Percentiles rank a stretch among this genome's conserved stretches.
These are phyloP conservation scores for Phytophthora hybrid DNA, from an alignment of 352 stramenopile species.

Conservation along the genomic window DNA sequence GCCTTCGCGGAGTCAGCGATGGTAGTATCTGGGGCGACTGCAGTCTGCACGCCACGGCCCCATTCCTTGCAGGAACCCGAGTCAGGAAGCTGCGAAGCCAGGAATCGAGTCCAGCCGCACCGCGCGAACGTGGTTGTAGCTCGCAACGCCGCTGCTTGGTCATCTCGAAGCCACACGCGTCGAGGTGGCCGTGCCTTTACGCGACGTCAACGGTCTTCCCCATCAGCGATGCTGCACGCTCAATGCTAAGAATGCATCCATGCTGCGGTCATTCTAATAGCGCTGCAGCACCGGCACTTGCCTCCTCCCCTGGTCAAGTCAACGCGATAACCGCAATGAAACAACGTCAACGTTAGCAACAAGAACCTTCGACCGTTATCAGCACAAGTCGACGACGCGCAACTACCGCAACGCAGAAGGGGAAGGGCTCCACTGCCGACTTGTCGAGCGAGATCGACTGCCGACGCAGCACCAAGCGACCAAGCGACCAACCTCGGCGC, in stretches of 20 bases:
- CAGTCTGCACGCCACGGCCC: constrained; percentile 7
- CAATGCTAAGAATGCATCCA: too few species aligned
- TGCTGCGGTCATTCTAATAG: background rate
- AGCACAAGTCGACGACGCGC: constrained; percentile 7
- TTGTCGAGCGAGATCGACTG: constrained; percentile 2
- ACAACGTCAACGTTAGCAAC: constrained; percentile 14
- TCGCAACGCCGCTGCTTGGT: constrained; percentile 14
- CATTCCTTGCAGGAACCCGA: background rate
- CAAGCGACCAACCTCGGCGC: background rate
- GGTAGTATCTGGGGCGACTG: constrained; percentile 7
- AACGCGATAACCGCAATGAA: background rate
- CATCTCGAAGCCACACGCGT: constrained; percentile 19
- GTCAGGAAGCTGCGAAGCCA: constrained; percentile 17
- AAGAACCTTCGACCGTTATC: constrained; percentile 22
- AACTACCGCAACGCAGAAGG: background rate
- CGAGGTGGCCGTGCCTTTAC: constrained; percentile 24
- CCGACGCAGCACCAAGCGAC: background rate
- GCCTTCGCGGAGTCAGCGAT: too few species aligned
- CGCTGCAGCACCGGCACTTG: background rate
- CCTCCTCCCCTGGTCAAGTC: too few species aligned
- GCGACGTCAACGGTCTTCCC: constrained; percentile 4
- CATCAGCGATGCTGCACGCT: constrained; percentile 1
- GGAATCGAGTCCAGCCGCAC: constrained; percentile 14
- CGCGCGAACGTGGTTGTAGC: constrained; percentile 16
- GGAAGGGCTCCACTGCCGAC: constrained; percentile 9